These are phyloP conservation scores for Lolium multiflorum DNA, from an alignment of 176 grass and related monocot species.

Conservation along the genomic window DNA sequence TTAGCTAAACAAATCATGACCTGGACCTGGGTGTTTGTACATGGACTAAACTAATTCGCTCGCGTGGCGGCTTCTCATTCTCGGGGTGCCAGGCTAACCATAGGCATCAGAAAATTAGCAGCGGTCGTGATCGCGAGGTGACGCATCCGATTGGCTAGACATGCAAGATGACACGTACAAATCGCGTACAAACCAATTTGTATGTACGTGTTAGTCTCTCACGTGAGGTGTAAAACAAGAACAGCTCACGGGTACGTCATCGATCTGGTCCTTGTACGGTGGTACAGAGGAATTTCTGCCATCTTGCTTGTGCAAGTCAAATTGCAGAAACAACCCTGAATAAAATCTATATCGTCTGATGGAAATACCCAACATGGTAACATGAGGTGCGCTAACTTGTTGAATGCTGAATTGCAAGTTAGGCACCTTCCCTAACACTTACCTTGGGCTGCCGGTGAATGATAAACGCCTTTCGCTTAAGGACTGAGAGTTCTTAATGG, in stretches of 20 bases:
- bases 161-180: not conserved
- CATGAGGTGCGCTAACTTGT: too few species aligned
- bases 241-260: constrained; percentile 24
- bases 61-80: constrained; percentile 13
- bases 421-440: too few species aligned
- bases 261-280: not conserved
- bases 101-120: not conserved
- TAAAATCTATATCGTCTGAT: not conserved
- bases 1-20: not conserved
- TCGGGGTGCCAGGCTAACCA: not conserved
- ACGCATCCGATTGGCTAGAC: constrained; percentile 21
- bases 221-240: not conserved
- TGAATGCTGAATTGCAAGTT: too few species aligned
- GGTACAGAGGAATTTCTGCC: not conserved
- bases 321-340: not conserved
- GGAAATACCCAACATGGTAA: not conserved
- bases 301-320: not conserved
- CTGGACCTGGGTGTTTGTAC: not conserved
- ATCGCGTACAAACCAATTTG: not conserved
- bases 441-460: too few species aligned
- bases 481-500: too few species aligned
- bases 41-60: not conserved
- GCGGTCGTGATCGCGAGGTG: not conserved
- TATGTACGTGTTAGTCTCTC: not conserved
- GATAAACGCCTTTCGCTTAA: too few species aligned